phyloP scores from a whole-genome alignment of 257 asterid species.

The Solanum arcanum region DNA sequence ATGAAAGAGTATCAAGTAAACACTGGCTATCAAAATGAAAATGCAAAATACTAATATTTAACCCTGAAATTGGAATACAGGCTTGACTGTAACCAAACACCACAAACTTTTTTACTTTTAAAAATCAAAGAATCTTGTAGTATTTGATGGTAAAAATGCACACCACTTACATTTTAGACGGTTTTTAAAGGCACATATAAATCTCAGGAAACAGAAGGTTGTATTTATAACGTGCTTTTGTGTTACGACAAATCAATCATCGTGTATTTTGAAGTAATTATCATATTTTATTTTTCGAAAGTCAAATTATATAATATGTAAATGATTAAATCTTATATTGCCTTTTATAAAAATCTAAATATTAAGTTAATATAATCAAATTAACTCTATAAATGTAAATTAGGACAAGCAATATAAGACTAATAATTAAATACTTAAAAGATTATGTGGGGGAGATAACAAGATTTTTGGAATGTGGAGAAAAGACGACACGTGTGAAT shows the following conservation, averaged over 20 bases:
- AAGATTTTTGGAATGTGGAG: not conserved
- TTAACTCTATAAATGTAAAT: not conserved
- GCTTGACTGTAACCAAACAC: not conserved
- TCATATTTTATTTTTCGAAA: rapidly evolving
- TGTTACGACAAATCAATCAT: not conserved
- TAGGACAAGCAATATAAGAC: too few relatives aligned
- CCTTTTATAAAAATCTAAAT: too few relatives aligned
- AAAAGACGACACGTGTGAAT: not conserved
- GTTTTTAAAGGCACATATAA: not conserved
- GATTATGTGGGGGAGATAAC: not conserved
- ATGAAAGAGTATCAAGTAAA: not conserved
- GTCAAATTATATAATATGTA: too few relatives aligned
- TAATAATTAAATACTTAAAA: not conserved
- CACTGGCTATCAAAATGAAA: not conserved
- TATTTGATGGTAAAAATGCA: not conserved
- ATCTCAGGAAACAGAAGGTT: not conserved
- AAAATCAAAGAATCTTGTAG: not conserved
- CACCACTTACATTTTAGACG: not conserved
- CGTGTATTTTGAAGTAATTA: rapidly evolving
- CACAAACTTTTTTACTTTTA: not conserved
- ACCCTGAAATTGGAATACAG: not conserved
- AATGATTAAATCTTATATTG: not conserved
- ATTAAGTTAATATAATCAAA: too few relatives aligned
- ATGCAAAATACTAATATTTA: not conserved
- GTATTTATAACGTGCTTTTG: not conserved